phyloP scores from a whole-genome alignment of 208 protist genomes.

The Trypanosoma vivax region DNA sequence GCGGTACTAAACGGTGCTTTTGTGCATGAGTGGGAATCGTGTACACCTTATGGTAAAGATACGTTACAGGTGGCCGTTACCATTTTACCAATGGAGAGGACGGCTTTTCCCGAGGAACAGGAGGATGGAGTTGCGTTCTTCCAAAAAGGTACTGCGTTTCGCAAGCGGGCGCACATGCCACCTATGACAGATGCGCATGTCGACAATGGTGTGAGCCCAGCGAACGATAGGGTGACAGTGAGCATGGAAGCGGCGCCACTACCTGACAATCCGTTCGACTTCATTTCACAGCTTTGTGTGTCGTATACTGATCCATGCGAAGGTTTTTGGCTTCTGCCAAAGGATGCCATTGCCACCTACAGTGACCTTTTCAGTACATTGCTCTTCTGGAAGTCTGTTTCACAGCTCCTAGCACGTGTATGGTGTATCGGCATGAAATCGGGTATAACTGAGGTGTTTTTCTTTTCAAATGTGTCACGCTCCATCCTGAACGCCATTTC shows the following conservation, averaged over 20 bases:
- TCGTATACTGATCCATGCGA: conserved; percentile 1
- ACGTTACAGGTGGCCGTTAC: conserved; percentile 21
- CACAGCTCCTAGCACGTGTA: conserved; percentile 43
- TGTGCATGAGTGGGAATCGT: conserved; percentile 46
- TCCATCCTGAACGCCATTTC: conserved; percentile 48
- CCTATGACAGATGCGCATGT: neutral
- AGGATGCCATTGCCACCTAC: conserved; percentile 18
- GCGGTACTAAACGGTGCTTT: conserved; percentile 35
- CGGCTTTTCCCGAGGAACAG: neutral
- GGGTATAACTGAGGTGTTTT: conserved; percentile 53
- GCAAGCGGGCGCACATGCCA: neutral
- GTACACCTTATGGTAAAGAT: conserved; percentile 26
- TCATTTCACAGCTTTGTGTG: conserved; percentile 21
- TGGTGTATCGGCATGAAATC: conserved; percentile 51
- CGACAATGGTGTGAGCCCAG: neutral
- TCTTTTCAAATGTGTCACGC: conserved; percentile 57
- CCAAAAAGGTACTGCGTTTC: conserved; percentile 10
- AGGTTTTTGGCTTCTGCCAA: conserved; percentile 20
- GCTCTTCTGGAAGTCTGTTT: conserved; percentile 69
- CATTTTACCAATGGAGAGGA: neutral
- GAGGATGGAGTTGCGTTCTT: neutral
- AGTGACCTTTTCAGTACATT: conserved; percentile 47
- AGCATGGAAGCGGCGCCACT: neutral
- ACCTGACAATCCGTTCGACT: conserved; percentile 29
- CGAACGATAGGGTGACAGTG: neutral